phyloP scores from a whole-genome alignment of 495 filamentous ascomycete genomes.

The Penicillium macrosclerotiorum region DNA sequence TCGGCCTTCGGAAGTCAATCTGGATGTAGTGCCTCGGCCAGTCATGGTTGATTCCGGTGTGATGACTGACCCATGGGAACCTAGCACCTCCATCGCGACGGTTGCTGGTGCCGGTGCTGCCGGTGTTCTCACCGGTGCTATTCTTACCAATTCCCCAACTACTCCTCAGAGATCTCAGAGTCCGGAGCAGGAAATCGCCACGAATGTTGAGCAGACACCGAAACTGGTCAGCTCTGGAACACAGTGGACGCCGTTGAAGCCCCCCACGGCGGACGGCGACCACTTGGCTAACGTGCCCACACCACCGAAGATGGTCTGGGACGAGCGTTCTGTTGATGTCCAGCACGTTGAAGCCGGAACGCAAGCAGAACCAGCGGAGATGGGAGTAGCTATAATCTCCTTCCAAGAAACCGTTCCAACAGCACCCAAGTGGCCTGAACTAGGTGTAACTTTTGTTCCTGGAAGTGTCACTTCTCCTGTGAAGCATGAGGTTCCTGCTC shows the following conservation, averaged over 20 bases:
- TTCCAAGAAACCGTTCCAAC: slow-evolving; percentile 39
- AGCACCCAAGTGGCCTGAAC: slow-evolving; percentile 26
- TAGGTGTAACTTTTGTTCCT: slow-evolving; percentile 33
- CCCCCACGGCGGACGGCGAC: slow-evolving; percentile 22
- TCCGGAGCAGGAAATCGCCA: slow-evolving; percentile 18
- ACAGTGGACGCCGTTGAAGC: slow-evolving; percentile 37
- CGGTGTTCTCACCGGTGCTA: slow-evolving; percentile 3
- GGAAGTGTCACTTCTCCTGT: slow-evolving; percentile 33
- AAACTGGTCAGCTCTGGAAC: slow-evolving; percentile 34
- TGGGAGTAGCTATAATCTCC: slow-evolving; percentile 36
- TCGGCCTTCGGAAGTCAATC: slow-evolving; percentile 33
- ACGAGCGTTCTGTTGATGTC: slow-evolving; percentile 20
- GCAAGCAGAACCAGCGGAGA: slow-evolving; percentile 20
- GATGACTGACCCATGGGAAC: slow-evolving; percentile 79
- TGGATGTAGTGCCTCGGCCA: slow-evolving; percentile 30
- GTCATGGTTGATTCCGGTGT: slow-evolving; percentile 76
- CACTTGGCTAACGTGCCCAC: slow-evolving; percentile 34
- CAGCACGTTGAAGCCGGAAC: slow-evolving; percentile 15
- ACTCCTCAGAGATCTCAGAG: slow-evolving; percentile 20
- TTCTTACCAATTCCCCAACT: slow-evolving; percentile 8
- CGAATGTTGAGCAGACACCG: slow-evolving; percentile 17
- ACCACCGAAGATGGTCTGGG: slow-evolving; percentile 41
- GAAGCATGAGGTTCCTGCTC: slow-evolving; percentile 16
- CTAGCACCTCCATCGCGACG: slow-evolving; percentile 4
- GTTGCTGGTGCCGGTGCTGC: slow-evolving; percentile 5